Base-by-base conservation (phyloP, 805 yeast species). In the Tetrapisispora pingtungensis region DNA sequence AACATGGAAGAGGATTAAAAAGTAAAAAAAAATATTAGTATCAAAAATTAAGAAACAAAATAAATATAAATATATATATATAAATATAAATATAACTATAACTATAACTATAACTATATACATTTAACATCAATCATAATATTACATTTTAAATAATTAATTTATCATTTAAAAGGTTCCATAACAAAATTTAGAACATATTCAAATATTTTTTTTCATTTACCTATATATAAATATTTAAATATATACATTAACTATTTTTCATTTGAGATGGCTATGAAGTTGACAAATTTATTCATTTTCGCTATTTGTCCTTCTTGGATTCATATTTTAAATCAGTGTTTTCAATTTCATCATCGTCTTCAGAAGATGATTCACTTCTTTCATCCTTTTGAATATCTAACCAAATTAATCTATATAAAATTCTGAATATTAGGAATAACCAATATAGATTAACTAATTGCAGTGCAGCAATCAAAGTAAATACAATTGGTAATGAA, bases 371-470 rank as follows among this genome's bases (percentile, higher is more conserved):
- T 10, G 41, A 38, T 19, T 38, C 41, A 57, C 87, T 79, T 65
- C 96, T 76, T 38, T 81, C 95, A 61, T 85, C 95, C 49, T 72
- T 71, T 26, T 72, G 70, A 35, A 69, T 74, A 48, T 79, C 83
- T 39, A 69, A 70, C 46, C 70, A 64, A 10, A 81, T 62, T 47
- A 71, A 70, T 58, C 95, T 76, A 61, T 69, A 75, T 24, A 79
- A 70, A 52, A 88, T 82, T 61, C 95, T 76, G 40, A 84, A 53
- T 48, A 89, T 83, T 57, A 88, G 72, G 54, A 74, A 76, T 46
- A 87, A 70, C 97, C 97, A 88, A 67, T 83, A 89, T 13, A 74
- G 54, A 59, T 88, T 88, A 46, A 88, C 84, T 42, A 84, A 54
- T 64, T 88, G 96, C 52, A 88, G 73, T 1, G 88, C 86, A 44